Evolutionary conservation across 208 protist genomes (phyloP).

Genomic region (Trypanosoma congolense): DNA sequence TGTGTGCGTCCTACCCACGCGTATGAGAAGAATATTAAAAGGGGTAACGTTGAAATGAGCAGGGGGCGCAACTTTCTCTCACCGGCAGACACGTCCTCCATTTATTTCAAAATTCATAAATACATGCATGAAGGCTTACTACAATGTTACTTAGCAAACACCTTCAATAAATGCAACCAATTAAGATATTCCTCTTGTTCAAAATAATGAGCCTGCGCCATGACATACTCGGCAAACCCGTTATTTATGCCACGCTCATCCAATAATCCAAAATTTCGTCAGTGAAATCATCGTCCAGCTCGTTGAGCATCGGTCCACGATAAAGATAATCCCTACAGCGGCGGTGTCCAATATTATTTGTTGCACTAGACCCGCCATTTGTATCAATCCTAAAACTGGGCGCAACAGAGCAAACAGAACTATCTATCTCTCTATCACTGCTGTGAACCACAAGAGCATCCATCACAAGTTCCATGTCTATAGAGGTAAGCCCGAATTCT

Average conservation of each 20-base stretch:
- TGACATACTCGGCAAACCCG: conserved; percentile 84
- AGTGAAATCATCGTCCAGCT: conserved; percentile 83
- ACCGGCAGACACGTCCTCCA: too few species aligned
- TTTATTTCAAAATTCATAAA: too few species aligned
- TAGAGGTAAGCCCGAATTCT: conserved; percentile 81
- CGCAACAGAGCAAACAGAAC: conserved; percentile 26
- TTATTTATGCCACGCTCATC: conserved; percentile 86
- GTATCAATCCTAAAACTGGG: not conserved
- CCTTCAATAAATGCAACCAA: conserved; percentile 60
- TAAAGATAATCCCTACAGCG: conserved; percentile 37
- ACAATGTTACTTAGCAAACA: conserved; percentile 51
- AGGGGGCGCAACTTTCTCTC: too few species aligned
- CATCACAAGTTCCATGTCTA: conserved; percentile 86
- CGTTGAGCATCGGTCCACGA: conserved; percentile 76
- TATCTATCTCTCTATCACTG: conserved; percentile 45
- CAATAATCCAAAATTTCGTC: conserved; percentile 85
- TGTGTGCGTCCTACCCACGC: too few species aligned
- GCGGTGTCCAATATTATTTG: conserved; percentile 24
- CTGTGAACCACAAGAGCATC: conserved; percentile 70
- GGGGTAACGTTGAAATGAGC: too few species aligned
- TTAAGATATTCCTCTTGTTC: conserved; percentile 83
- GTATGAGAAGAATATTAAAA: too few species aligned
- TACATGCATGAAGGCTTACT: conserved; percentile 32
- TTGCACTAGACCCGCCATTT: not conserved
- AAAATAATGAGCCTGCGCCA: conserved; percentile 72